Conservation (phyloP, 2,329 filamentous ascomycete species). For the Fusarium sulawesiense region DNA sequence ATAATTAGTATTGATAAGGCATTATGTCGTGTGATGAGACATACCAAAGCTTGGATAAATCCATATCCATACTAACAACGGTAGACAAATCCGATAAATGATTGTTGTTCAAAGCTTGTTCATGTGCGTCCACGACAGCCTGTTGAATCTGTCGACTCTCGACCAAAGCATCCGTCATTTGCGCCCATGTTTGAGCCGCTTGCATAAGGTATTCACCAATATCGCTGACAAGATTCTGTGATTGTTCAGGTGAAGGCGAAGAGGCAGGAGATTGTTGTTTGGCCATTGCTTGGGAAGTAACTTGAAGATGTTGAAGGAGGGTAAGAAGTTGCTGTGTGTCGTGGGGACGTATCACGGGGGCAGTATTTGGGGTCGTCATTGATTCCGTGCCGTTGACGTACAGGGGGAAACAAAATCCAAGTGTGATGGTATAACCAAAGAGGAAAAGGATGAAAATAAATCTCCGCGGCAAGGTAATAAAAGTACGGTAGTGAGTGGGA, state of each 20-base stretch:
- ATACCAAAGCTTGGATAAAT: slow-evolving; percentile 37
- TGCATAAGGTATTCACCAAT: slow-evolving; percentile 52
- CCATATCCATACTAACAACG: slow-evolving; percentile 48
- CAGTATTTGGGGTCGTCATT: slow-evolving; percentile 26
- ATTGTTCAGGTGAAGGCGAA: slow-evolving; percentile 8
- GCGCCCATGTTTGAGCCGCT: slow-evolving; percentile 49
- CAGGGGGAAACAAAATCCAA: neutral
- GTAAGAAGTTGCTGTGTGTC: slow-evolving; percentile 26
- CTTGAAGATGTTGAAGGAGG: slow-evolving; percentile 25
- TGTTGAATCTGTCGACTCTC: slow-evolving; percentile 49
- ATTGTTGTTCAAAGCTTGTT: slow-evolving; percentile 43
- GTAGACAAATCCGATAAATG: slow-evolving; percentile 46
- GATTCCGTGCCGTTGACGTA: neutral
- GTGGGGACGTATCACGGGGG: slow-evolving; percentile 11
- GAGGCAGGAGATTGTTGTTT: slow-evolving; percentile 7
- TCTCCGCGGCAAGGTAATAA: neutral
- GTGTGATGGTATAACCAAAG: neutral
- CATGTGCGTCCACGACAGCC: slow-evolving; percentile 45
- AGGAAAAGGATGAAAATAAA: slow-evolving; percentile 2
- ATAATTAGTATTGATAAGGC: neutral
- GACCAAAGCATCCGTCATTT: slow-evolving; percentile 48
- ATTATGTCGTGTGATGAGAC: neutral
- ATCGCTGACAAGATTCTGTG: slow-evolving; percentile 47
- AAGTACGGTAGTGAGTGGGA: too few relatives aligned
- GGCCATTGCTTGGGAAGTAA: slow-evolving; percentile 24